Conservation (phyloP, 2,329 filamentous ascomycete genomes). For the Delphinella strobiligena region DNA sequence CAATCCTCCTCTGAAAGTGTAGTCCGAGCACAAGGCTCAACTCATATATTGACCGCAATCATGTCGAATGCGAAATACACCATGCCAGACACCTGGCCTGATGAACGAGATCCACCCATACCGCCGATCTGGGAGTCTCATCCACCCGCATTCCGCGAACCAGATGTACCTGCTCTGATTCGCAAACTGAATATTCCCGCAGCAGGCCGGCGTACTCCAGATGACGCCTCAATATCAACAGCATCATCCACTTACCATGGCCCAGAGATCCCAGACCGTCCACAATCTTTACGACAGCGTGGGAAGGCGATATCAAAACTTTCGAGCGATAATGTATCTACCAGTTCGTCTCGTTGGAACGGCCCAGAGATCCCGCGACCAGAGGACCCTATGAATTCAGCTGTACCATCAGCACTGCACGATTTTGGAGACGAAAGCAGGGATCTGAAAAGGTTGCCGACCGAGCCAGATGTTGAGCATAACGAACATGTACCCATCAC, state of each 20-base stretch:
- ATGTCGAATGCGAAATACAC: not conserved
- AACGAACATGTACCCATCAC: not conserved
- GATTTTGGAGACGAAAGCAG: not conserved
- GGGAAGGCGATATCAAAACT: too few species aligned
- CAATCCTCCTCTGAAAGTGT: too few species aligned
- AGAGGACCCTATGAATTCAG: not conserved
- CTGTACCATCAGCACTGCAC: not conserved
- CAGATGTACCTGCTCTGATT: not conserved
- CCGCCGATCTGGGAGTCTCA: too few species aligned
- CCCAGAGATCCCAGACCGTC: not conserved
- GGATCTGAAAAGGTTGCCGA: not conserved
- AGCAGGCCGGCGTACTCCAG: not conserved
- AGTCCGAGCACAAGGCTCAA: too few species aligned
- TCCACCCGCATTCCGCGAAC: not conserved
- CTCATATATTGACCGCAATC: not conserved
- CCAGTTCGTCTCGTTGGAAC: not conserved
- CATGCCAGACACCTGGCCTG: not conserved
- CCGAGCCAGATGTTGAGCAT: conserved; percentile 1
- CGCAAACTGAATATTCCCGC: not conserved
- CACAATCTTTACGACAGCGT: too few species aligned
- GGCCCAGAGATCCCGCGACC: not conserved
- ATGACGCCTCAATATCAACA: not conserved
- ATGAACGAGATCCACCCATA: too few species aligned
- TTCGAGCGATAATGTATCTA: too few species aligned
- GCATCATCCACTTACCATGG: not conserved